Percentiles rank a stretch among this genome's conserved stretches.
phyloP scores from a whole-genome alignment of 2,329 filamentous ascomycete genomes.

The Penicillium sp. region DNA sequence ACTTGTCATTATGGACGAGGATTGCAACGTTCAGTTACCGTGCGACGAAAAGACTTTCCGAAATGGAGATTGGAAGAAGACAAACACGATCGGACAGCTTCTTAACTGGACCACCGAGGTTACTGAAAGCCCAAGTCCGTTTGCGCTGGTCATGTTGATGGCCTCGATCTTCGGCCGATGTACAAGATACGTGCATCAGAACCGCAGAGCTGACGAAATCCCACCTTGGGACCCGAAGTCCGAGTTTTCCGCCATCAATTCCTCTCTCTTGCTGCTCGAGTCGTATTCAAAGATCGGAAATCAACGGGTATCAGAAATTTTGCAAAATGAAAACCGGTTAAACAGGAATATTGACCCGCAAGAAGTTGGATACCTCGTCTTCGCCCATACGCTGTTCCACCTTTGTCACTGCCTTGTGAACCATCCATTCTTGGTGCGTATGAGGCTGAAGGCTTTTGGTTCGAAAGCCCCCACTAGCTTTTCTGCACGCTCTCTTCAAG shows the following conservation, averaged over 20 bases:
- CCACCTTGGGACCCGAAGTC: constrained; percentile 41
- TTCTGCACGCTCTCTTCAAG: constrained; percentile 25
- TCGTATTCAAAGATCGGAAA: constrained; percentile 28
- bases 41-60: constrained; percentile 24
- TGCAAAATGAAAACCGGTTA: background rate
- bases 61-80: constrained; percentile 18
- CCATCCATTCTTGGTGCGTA: constrained; percentile 36
- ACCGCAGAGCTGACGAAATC: constrained; percentile 19
- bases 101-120: constrained; percentile 23
- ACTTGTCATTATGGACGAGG: constrained; percentile 22
- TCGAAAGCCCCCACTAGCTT: constrained; percentile 34
- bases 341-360: constrained; percentile 19
- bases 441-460: constrained; percentile 25
- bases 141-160: constrained; percentile 33
- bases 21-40: constrained; percentile 28
- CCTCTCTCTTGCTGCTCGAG: constrained; percentile 33
- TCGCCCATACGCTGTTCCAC: constrained; percentile 36
- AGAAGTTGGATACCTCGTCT: constrained; percentile 28
- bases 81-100: constrained; percentile 22
- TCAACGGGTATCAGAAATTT: constrained; percentile 18
- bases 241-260: constrained; percentile 34
- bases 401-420: constrained; percentile 39
- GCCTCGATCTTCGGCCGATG: constrained; percentile 36
- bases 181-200: constrained; percentile 30
- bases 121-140: constrained; percentile 20